These are phyloP conservation scores for Waltergamsia citrina DNA, from an alignment of 2,329 filamentous ascomycete species.

Conservation along the genomic window DNA sequence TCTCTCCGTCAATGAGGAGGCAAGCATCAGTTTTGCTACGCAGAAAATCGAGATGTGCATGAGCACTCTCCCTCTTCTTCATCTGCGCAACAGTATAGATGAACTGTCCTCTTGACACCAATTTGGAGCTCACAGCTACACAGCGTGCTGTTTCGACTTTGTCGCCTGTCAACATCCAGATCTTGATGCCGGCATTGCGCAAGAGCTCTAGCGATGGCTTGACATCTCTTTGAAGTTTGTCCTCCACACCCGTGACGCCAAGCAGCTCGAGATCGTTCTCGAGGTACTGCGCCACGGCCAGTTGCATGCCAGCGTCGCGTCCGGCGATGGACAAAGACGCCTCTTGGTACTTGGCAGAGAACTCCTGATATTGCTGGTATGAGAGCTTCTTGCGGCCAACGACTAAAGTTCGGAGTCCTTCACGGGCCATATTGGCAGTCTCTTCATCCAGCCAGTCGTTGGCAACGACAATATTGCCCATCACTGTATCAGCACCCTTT, in stretches of 20 bases:
- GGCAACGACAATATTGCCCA: slow-evolving; percentile 87
- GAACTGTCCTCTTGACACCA: slow-evolving; percentile 88
- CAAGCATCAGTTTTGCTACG: slow-evolving; percentile 80
- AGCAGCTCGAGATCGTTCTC: slow-evolving; percentile 86
- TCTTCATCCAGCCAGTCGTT: slow-evolving; percentile 99
- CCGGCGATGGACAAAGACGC: slow-evolving; percentile 72
- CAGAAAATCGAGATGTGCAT: slow-evolving; percentile 82
- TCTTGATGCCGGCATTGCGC: slow-evolving; percentile 95
- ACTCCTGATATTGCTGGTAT: slow-evolving; percentile 68
- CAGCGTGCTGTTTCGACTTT: slow-evolving; percentile 97
- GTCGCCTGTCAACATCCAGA: slow-evolving; percentile 99
- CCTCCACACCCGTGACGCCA: slow-evolving; percentile 96
- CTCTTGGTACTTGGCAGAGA: slow-evolving; percentile 63
- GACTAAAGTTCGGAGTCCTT: slow-evolving; percentile 87
- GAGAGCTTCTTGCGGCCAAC: slow-evolving; percentile 88
- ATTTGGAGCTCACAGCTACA: slow-evolving; percentile 88
- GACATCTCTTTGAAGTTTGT: slow-evolving; percentile 91
- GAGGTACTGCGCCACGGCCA: slow-evolving; percentile 69
- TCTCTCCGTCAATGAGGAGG: slow-evolving; percentile 91
- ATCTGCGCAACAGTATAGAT: slow-evolving; percentile 89
- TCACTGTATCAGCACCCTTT: slow-evolving; percentile 96
- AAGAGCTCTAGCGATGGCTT: slow-evolving; percentile 91
- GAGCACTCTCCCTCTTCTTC: slow-evolving; percentile 72
- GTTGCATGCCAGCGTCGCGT: slow-evolving; percentile 74
- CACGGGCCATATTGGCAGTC: slow-evolving; percentile 98